phyloP scores from a whole-genome alignment of 1,139 yeast species.

The Candida glucosophila region DNA sequence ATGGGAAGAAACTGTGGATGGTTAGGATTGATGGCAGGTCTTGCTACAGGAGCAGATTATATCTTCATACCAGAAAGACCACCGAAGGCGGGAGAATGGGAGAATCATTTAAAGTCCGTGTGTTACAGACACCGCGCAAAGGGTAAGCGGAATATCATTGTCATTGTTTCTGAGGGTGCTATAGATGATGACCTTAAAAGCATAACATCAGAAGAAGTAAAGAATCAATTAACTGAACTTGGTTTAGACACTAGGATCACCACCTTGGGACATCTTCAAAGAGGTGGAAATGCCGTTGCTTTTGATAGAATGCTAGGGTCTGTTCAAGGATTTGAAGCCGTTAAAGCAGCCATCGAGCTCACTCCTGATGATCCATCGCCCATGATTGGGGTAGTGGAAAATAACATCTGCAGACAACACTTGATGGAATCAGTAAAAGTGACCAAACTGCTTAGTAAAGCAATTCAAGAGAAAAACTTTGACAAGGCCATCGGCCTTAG shows the following conservation, averaged over 20 bases:
- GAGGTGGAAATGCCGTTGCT: constrained; percentile 98
- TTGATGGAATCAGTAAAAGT: constrained; percentile 82
- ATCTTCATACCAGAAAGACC: constrained; percentile 91
- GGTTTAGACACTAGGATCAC: constrained; percentile 94
- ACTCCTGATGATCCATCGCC: constrained; percentile 94
- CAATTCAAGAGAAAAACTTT: constrained; percentile 72
- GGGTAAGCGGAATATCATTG: constrained; percentile 92
- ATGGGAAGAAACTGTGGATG: constrained; percentile 99
- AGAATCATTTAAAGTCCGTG: constrained; percentile 62
- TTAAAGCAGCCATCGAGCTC: constrained; percentile 79
- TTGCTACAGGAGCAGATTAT: constrained; percentile 92
- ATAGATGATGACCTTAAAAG: constrained; percentile 76
- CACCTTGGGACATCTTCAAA: constrained; percentile 92
- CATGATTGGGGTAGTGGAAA: constrained; percentile 83
- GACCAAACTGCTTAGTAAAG: constrained; percentile 81
- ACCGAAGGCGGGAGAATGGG: constrained; percentile 62
- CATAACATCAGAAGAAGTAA: constrained; percentile 71
- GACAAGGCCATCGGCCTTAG: constrained; percentile 79
- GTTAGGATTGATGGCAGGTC: constrained; percentile 94
- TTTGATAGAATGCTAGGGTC: constrained; percentile 87
- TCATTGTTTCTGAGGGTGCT: constrained; percentile 97
- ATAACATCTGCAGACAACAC: constrained; percentile 76
- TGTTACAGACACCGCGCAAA: constrained; percentile 68
- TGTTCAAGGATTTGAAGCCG: constrained; percentile 95
- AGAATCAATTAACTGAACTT: constrained; percentile 67